Percentiles rank a stretch among this genome's conserved stretches.
Evolutionary conservation across 2,329 filamentous ascomycete genomes (phyloP).

Genomic region (Leptographium radiaticola): DNA sequence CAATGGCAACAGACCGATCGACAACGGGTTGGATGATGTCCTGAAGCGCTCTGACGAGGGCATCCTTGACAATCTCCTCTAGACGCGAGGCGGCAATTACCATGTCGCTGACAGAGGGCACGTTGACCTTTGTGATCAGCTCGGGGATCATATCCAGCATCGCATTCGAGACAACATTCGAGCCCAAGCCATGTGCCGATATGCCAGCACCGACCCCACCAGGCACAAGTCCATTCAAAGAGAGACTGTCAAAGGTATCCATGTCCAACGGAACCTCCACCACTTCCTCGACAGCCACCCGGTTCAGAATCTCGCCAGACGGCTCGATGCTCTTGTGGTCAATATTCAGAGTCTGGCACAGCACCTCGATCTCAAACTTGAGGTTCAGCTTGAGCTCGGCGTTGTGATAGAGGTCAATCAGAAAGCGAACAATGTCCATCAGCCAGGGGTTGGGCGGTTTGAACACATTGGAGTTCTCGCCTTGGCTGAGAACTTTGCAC

Average conservation of each 20-base stretch:
- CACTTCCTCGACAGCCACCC: constrained; percentile 50
- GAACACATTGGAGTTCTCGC: constrained; percentile 75
- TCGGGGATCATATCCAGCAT: constrained; percentile 76
- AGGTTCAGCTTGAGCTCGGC: constrained; percentile 91
- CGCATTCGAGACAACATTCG: constrained; percentile 59
- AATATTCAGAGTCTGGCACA: constrained; percentile 85
- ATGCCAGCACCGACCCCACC: constrained; percentile 33
- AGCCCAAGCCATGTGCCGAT: constrained; percentile 46
- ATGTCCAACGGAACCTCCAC: constrained; percentile 52
- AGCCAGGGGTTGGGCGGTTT: constrained; percentile 93
- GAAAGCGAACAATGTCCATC: constrained; percentile 84
- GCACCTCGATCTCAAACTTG: constrained; percentile 96
- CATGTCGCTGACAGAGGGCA: constrained; percentile 71
- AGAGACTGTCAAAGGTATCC: constrained; percentile 73
- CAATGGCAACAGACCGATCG: constrained; percentile 93
- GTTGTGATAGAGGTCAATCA: constrained; percentile 88
- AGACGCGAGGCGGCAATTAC: constrained; percentile 57
- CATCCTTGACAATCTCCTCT: constrained; percentile 67
- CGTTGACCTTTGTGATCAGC: constrained; percentile 62
- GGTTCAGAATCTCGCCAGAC: constrained; percentile 71
- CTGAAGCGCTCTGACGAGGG: constrained; percentile 78
- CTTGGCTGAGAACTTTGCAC: constrained; percentile 86
- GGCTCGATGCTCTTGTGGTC: constrained; percentile 87
- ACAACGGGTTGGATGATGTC: constrained; percentile 98
- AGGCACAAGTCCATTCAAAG: constrained; percentile 60